Conservation (phyloP, 2,329 filamentous ascomycete genomes). For the Scedosporium minutisporum region DNA sequence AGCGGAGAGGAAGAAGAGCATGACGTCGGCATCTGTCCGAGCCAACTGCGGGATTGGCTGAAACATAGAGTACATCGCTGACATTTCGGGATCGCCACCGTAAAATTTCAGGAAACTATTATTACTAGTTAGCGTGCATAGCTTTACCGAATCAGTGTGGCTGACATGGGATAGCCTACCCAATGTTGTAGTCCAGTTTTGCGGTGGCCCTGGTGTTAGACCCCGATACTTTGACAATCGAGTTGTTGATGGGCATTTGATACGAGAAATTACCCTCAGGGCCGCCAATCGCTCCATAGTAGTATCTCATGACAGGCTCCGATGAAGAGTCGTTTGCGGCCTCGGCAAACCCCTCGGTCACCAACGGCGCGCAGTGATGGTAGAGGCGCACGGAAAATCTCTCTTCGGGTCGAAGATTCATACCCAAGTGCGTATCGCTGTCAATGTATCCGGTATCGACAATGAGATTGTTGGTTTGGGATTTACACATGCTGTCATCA, state of each 20-base stretch:
- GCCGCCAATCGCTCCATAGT: not conserved
- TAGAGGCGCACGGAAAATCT: conserved; percentile 6
- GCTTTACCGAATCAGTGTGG: not conserved
- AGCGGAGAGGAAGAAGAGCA: conserved; percentile 1
- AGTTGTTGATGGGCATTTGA: not conserved
- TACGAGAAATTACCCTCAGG: not conserved
- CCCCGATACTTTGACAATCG: not conserved
- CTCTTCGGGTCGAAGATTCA: conserved; percentile 13
- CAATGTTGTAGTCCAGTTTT: not conserved
- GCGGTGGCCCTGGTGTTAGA: not conserved
- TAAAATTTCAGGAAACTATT: not conserved
- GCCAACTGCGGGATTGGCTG: not conserved
- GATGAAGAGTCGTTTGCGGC: not conserved
- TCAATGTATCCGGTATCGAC: conserved; percentile 11
- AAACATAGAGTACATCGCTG: not conserved
- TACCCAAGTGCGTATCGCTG: conserved; percentile 12
- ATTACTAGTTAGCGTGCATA: too few species aligned
- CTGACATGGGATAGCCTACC: not conserved
- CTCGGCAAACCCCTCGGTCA: not conserved
- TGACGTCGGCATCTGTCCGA: not conserved
- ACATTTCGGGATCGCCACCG: not conserved
- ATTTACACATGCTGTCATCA: conserved; percentile 7
- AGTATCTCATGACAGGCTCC: not conserved
- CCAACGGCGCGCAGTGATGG: not conserved
- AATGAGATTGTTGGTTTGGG: conserved; percentile 6